Evolutionary conservation across 768 basidiomycete genomes (phyloP).

Genomic region (Boletus insuetus): DNA sequence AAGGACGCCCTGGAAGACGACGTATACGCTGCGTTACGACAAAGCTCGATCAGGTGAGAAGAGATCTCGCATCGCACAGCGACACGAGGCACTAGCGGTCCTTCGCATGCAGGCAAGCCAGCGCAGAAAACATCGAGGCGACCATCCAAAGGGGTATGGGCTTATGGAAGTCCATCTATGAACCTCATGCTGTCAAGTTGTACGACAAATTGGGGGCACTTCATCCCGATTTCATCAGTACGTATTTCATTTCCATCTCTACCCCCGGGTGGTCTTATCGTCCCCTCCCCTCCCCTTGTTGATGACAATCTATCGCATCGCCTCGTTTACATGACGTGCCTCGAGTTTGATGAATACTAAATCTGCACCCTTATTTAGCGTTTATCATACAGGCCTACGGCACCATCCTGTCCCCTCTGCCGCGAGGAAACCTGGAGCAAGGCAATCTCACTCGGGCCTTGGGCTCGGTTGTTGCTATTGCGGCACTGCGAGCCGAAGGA

Average conservation of each 20-base stretch:
- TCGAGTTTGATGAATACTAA: constrained; percentile 32
- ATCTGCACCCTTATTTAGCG: constrained; percentile 42
- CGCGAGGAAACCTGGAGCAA: constrained; percentile 64
- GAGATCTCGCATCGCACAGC: constrained; percentile 10
- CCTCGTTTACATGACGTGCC: constrained; percentile 32
- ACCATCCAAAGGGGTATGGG: constrained; percentile 64
- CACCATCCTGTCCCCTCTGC: constrained; percentile 70
- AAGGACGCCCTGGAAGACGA: constrained; percentile 78
- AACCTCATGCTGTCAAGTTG: constrained; percentile 87
- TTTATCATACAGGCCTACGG: constrained; percentile 90
- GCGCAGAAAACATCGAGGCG: constrained; percentile 62
- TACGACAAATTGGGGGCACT: constrained; percentile 81
- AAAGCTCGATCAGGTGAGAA: constrained; percentile 60
- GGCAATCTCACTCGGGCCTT: constrained; percentile 83
- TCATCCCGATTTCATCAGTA: constrained; percentile 93
- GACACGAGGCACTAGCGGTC: constrained; percentile 26
- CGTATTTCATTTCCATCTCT: constrained; percentile 38
- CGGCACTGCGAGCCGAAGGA: constrained; percentile 81
- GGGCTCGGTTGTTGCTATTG: constrained; percentile 81
- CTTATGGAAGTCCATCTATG: constrained; percentile 86
- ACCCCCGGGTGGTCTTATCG: constrained; percentile 35
- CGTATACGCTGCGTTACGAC: constrained; percentile 70
- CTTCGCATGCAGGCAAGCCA: constrained; percentile 48
- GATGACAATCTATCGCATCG: constrained; percentile 30
- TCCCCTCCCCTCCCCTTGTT: constrained; percentile 10